Conservation (phyloP, 2,329 filamentous ascomycete genomes). For the Lachnellula suecica region DNA sequence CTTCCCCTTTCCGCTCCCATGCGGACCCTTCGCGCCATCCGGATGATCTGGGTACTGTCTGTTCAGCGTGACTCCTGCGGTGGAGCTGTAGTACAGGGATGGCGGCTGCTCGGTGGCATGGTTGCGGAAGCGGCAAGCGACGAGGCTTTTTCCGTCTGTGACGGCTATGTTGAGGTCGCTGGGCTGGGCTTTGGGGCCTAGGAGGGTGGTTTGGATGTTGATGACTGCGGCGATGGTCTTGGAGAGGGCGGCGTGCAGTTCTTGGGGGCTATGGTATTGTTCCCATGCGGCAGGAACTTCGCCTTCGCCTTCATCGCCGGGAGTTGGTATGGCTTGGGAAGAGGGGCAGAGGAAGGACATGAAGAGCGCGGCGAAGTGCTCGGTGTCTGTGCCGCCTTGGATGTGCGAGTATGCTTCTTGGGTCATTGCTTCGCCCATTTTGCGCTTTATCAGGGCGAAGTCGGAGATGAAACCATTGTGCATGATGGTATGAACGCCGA, state of each 20-base stretch:
- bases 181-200: slow-evolving; percentile 40
- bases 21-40: slow-evolving; percentile 37
- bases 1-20: slow-evolving; percentile 21
- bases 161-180: slow-evolving; percentile 52
- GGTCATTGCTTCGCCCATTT: slow-evolving; percentile 42
- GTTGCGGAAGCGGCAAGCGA: slow-evolving; percentile 53
- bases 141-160: slow-evolving; percentile 48
- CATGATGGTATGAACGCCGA: slow-evolving; percentile 54
- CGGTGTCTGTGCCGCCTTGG: slow-evolving; percentile 50
- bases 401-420: slow-evolving; percentile 48
- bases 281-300: slow-evolving; percentile 36
- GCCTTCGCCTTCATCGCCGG: background rate
- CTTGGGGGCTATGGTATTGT: slow-evolving; percentile 37
- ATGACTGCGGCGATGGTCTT: slow-evolving; percentile 42
- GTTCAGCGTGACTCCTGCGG: slow-evolving; percentile 51
- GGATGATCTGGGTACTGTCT: slow-evolving; percentile 49
- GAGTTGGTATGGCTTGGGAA: background rate
- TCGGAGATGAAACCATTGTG: slow-evolving; percentile 52
- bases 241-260: slow-evolving; percentile 45
- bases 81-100: slow-evolving; percentile 48
- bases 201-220: slow-evolving; percentile 40
- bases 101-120: slow-evolving; percentile 51
- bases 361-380: slow-evolving; percentile 47
- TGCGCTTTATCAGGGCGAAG: slow-evolving; percentile 46
- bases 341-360: slow-evolving; percentile 28